Conservation (phyloP, 805 yeast genomes). For the Hemisphaericaspora nanyangensis region DNA sequence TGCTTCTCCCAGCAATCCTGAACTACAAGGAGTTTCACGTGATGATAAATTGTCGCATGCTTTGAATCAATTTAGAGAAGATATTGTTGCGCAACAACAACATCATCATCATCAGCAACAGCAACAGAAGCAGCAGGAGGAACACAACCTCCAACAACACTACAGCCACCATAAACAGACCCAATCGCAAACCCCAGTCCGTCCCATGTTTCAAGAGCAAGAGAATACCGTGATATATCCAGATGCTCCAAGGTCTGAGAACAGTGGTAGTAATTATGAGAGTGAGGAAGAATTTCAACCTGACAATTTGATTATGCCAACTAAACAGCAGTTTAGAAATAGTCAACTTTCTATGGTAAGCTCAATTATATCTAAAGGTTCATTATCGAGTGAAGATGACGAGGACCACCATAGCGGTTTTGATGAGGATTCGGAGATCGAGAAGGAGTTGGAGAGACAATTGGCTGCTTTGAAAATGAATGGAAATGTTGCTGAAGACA, state of each 20-base stretch:
- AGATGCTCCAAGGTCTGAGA: neutral
- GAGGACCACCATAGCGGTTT: conserved; percentile 6
- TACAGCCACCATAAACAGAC: too few relatives aligned
- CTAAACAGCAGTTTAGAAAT: conserved; percentile 12
- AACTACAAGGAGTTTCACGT: neutral
- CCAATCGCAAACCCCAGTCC: neutral
- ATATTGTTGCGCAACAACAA: neutral
- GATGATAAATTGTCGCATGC: conserved; percentile 1
- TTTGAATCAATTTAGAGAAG: neutral
- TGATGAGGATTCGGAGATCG: conserved; percentile 33
- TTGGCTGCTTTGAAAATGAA: conserved; percentile 29
- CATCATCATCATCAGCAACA: conserved; percentile 1
- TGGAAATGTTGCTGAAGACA: too few relatives aligned
- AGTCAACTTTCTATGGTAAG: conserved; percentile 41
- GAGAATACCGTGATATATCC: neutral
- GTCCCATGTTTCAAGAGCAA: neutral
- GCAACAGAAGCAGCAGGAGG: too few relatives aligned
- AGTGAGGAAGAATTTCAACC: neutral
- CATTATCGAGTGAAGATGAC: conserved; percentile 1
- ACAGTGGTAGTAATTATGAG: neutral
- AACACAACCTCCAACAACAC: too few relatives aligned
- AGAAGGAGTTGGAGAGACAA: conserved; percentile 36
- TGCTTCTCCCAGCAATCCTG: neutral
- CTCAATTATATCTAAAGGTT: conserved; percentile 37
- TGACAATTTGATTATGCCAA: neutral